Evolutionary conservation across 75 land plant genomes (phyloP), one percentile per base, ranked within the genome.

Genomic region (Selaginella moellendorffii): DNA sequence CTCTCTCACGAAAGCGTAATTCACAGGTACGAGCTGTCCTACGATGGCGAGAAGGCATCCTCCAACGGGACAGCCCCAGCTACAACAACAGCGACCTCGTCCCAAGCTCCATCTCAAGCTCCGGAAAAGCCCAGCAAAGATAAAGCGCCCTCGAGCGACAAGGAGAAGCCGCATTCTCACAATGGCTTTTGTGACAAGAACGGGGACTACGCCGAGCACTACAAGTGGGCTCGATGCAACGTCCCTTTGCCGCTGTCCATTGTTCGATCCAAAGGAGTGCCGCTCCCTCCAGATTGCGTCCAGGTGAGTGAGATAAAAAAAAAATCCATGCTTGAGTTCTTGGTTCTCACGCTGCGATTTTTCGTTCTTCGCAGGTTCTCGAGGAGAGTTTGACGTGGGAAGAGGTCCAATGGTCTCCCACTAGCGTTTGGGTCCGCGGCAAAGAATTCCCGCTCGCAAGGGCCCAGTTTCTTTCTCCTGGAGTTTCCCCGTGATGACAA

Each of bases 11-110:
- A n/a, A n/a, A n/a, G n/a, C n/a, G n/a, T n/a, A n/a, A n/a, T n/a
- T n/a, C n/a, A n/a, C 63, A 91, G 97, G 81, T 91, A 77, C 74
- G 97, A 91, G 51, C 85, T 91, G 58, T 83, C 84, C n/a, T 91
- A 80, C 61, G 73, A 63, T 62, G 82, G 81, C 26, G 93, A 91
- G 63, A 85, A 81, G 67, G 68, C 71, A 54, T 60, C 78, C 19
- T 83, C 81, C 61, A 75, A 81, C 65, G 81, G 77, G 12, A 31
- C 70, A 54, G 22, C 31, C 20, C n/a, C n/a, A n/a, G n/a, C n/a
- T n/a, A n/a, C n/a, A n/a, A n/a, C n/a, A n/a, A n/a, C n/a, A n/a
- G 81, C 81, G 2, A 72, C 76, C 17, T 75, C 78, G 46, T n/a
- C n/a, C n/a, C n/a, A n/a, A n/a, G n/a, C n/a, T 31, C 53, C 65